Base-by-base conservation (phyloP, 1,284 basidiomycete genomes). In the Rhodotorula sp. region DNA sequence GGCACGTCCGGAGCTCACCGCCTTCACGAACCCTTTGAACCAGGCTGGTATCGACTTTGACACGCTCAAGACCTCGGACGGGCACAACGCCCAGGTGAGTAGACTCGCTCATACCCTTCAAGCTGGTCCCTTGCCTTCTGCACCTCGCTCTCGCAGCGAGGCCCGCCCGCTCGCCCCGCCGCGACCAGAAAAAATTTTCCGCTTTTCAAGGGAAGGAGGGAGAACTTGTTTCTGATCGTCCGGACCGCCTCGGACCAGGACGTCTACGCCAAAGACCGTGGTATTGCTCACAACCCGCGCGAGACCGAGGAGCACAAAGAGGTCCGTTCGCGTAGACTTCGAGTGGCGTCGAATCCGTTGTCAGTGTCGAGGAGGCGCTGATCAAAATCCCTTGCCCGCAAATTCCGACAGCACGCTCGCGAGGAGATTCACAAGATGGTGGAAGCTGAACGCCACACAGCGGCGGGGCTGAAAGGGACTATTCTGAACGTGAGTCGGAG, bases 341-440 rank as follows among this genome's bases (percentile, higher is more conserved):
- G 34, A 34, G 34, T 34, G 34, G 34, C 34, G 34, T 34, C 34
- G 34, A 6, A 34, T 34, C 8, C 34, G 34, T 34, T 34, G 5
- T 28, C 28, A 2, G 28, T 28, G 28, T 28, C 3, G 28, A n/a
- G 34, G 34, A 5, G 34, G 34, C 34, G 8, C 12, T 52, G n/a
- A 52, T 52, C 10, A 26, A n/a, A 10, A n/a, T 26, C 21, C 26
- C 21, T 23, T n/a, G 12, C n/a, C 50, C 2, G n/a, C n/a, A n/a
- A n/a, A 10, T 14, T 1, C 10, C 38, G 38, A 14, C 34, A 43
- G 23, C 26, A 10, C 12, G 49, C 34, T 7, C 50, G 31, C 31
- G 64, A 60, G 26, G 64, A 66, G 50, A 60, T 66, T 14, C 49
- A 61, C 64, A 60, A 26, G 43, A 57, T 57, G 55, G 54, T 47